Percentiles rank a stretch among this genome's conserved stretches.
phyloP scores from a whole-genome alignment of 768 basidiomycete genomes.

The Tricholoma hemisulphureum region DNA sequence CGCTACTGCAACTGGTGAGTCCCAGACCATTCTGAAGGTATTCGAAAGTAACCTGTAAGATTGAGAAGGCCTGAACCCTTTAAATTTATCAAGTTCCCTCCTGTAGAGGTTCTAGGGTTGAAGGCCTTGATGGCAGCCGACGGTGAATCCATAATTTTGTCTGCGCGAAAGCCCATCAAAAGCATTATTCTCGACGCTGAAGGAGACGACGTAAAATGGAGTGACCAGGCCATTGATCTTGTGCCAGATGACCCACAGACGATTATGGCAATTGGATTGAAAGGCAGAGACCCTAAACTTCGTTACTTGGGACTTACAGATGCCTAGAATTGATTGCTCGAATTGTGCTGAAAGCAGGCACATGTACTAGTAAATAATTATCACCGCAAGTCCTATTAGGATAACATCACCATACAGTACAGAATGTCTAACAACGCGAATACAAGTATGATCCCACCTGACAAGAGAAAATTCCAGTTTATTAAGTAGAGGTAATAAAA shows the following conservation, averaged over 20 bases:
- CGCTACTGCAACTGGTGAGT: slow-evolving; percentile 76
- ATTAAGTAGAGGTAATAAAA: background rate
- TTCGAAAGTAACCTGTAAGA: slow-evolving; percentile 1
- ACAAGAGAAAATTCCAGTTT: background rate
- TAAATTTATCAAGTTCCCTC: slow-evolving; percentile 86
- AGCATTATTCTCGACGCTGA: slow-evolving; percentile 80
- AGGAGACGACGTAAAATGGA: slow-evolving; percentile 73
- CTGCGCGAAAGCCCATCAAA: slow-evolving; percentile 73
- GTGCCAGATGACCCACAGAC: slow-evolving; percentile 82
- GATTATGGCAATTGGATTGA: slow-evolving; percentile 62
- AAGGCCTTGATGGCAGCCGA: slow-evolving; percentile 47
- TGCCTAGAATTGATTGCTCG: no score
- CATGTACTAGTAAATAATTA: background rate
- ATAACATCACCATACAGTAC: background rate
- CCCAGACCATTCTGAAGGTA: slow-evolving; percentile 8
- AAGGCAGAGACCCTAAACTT: slow-evolving; percentile 60
- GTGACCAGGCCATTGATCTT: slow-evolving; percentile 90
- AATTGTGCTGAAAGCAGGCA: background rate
- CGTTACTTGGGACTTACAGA: slow-evolving; percentile 65
- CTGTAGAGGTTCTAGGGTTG: slow-evolving; percentile 56
- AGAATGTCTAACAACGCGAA: background rate
- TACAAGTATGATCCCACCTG: background rate
- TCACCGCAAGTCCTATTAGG: background rate
- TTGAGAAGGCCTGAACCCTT: slow-evolving; percentile 87
- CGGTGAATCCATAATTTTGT: slow-evolving; percentile 58